These are phyloP conservation scores for Pichia phayaonensis DNA, from an alignment of 805 yeast species.

Conservation along the genomic window DNA sequence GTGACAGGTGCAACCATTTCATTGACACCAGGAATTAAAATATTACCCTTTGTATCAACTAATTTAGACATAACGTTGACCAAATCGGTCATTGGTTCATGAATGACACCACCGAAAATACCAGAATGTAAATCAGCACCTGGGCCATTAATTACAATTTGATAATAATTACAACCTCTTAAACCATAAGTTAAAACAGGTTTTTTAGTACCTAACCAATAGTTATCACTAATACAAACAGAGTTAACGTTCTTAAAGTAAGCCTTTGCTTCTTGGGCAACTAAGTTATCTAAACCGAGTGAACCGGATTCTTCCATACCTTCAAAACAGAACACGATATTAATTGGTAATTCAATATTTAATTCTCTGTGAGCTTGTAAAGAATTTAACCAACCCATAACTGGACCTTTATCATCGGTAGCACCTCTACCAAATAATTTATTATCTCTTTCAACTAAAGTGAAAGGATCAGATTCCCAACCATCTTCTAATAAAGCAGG, in stretches of 20 bases:
- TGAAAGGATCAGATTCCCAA: conserved; percentile 91
- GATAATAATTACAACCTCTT: conserved; percentile 94
- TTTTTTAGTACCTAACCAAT: conserved; percentile 96
- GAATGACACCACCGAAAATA: conserved; percentile 92
- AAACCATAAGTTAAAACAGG: conserved; percentile 97
- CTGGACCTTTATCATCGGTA: conserved; percentile 98
- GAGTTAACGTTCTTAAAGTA: conserved; percentile 90
- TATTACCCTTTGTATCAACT: conserved; percentile 77
- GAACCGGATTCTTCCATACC: conserved; percentile 99
- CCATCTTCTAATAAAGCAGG: conserved; percentile 93
- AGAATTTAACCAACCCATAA: conserved; percentile 91
- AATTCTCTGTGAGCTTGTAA: conserved; percentile 84
- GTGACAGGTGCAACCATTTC: conserved; percentile 96
- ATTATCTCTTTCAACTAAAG: conserved; percentile 57
- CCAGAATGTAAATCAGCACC: conserved; percentile 97
- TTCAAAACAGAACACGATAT: conserved; percentile 87
- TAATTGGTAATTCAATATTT: conserved; percentile 87
- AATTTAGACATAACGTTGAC: conserved; percentile 67
- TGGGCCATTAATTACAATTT: conserved; percentile 77
- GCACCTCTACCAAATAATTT: conserved; percentile 88
- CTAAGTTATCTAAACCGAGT: conserved; percentile 77
- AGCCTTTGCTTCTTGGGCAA: conserved; percentile 64
- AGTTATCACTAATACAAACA: conserved; percentile 93
- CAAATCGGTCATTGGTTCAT: conserved; percentile 96
- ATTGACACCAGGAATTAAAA: conserved; percentile 76